A percentile compares a stretch with the other conserved stretches of the same genome.
phyloP scores from a whole-genome alignment of 495 filamentous ascomycete genomes.

The Podospora conica region DNA sequence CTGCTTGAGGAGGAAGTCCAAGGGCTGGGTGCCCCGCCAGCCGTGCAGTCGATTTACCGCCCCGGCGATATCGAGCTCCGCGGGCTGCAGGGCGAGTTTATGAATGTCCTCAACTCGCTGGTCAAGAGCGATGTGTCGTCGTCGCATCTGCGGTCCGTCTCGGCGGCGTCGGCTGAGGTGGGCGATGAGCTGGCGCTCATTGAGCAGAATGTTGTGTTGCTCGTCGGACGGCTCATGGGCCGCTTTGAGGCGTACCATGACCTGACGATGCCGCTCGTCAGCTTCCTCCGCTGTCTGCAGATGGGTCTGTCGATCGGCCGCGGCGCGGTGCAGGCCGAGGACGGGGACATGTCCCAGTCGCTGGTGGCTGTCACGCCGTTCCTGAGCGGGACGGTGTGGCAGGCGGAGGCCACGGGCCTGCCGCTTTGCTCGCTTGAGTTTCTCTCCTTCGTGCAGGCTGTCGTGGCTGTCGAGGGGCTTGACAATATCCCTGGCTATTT shows the following conservation, averaged over 20 bases:
- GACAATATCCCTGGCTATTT: conserved; percentile 28
- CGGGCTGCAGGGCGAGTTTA: conserved; percentile 75
- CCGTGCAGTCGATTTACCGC: conserved; percentile 55
- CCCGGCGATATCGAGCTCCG: conserved; percentile 60
- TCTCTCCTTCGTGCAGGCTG: conserved; percentile 33
- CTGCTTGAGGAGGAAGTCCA: conserved; percentile 53
- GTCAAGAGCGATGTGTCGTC: conserved; percentile 50
- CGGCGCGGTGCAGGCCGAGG: conserved; percentile 26
- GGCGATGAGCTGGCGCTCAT: conserved; percentile 51
- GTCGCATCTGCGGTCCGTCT: conserved; percentile 27
- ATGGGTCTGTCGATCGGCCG: conserved; percentile 61
- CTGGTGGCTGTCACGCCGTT: conserved; percentile 57
- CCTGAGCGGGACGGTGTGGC: conserved; percentile 44
- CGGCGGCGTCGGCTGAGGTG: conserved; percentile 20
- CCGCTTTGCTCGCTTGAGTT: conserved; percentile 45
- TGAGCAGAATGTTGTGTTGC: conserved; percentile 63
- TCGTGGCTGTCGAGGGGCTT: conserved; percentile 38
- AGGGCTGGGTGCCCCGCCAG: conserved; percentile 56
- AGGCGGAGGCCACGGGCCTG: conserved; percentile 15
- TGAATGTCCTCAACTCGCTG: conserved; percentile 62
- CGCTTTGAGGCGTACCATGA: conserved; percentile 77
- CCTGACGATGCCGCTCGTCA: conserved; percentile 68
- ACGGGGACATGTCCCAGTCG: conserved; percentile 25
- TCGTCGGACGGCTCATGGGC: conserved; percentile 57
- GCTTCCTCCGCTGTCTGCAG: conserved; percentile 74